Percentiles rank a stretch among this genome's conserved stretches.
phyloP scores from a whole-genome alignment of 257 asterid genomes.

The Orobanche coerulescens region DNA sequence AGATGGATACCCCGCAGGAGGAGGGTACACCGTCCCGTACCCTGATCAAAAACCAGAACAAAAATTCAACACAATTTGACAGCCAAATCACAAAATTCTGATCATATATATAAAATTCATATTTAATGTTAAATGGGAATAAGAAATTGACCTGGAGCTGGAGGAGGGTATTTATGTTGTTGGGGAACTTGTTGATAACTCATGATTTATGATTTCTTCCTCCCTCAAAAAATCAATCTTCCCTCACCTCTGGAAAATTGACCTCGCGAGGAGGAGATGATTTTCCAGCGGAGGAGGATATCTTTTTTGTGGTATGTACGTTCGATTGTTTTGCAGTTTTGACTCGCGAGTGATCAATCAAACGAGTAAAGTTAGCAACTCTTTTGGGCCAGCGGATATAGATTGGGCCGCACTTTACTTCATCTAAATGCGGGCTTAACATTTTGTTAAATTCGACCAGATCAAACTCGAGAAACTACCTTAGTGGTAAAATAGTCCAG shows the following conservation, averaged over 20 bases:
- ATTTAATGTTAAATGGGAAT: neutral
- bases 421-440: neutral
- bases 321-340: conserved; percentile 28
- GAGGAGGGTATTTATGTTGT: conserved; percentile 38
- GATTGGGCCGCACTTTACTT: neutral
- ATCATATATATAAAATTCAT: neutral
- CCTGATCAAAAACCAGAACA: conserved; percentile 33
- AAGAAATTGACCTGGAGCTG: conserved; percentile 41
- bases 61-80: conserved; percentile 8
- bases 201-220: conserved; percentile 23
- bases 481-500: too few species aligned
- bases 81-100: neutral
- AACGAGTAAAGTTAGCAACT: neutral
- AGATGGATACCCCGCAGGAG: conserved; percentile 43
- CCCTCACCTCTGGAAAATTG: conserved; percentile 1
- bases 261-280: conserved; percentile 1
- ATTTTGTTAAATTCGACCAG: too few species aligned
- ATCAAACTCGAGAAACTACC: too few species aligned
- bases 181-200: conserved; percentile 36
- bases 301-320: too few species aligned
- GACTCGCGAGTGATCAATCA: neutral
- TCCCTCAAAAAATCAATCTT: conserved; percentile 15
- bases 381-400: neutral
- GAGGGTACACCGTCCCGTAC: conserved; percentile 44
- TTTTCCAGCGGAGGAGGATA: neutral